Evolutionary conservation across 805 yeast species (phyloP).

Genomic region (Hanseniaspora lindneri): DNA sequence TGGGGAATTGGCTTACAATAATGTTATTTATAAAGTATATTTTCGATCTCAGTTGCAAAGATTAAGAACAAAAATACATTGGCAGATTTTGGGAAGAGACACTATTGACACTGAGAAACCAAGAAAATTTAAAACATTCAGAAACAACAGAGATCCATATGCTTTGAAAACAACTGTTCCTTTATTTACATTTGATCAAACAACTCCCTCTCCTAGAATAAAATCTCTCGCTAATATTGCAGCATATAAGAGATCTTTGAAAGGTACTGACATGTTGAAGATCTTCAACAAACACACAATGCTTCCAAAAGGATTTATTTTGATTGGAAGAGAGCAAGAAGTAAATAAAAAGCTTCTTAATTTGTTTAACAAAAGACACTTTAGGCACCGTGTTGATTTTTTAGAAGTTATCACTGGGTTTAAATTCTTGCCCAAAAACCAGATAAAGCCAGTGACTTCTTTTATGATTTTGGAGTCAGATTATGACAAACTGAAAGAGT

Average conservation of each 20-base stretch:
- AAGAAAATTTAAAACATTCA: slow-evolving; percentile 17
- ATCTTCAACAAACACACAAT: slow-evolving; percentile 17
- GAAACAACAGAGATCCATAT: background rate
- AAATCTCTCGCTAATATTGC: slow-evolving; percentile 19
- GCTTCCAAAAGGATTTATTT: slow-evolving; percentile 21
- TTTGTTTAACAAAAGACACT: slow-evolving; percentile 1
- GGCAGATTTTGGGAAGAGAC: slow-evolving; percentile 24
- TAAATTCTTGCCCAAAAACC: slow-evolving; percentile 24
- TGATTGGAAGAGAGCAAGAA: slow-evolving; percentile 13
- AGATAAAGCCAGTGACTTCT: slow-evolving; percentile 21
- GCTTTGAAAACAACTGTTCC: slow-evolving; percentile 15
- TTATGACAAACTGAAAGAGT: slow-evolving; percentile 6
- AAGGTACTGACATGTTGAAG: slow-evolving; percentile 20
- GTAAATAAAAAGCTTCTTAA: slow-evolving; percentile 16
- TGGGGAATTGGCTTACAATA: slow-evolving; percentile 13
- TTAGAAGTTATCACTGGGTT: slow-evolving; percentile 25
- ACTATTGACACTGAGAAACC: slow-evolving; percentile 10
- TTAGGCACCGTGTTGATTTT: slow-evolving; percentile 16
- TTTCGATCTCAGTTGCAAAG: slow-evolving; percentile 19
- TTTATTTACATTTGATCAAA: slow-evolving; percentile 23
- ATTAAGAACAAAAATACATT: slow-evolving; percentile 23
- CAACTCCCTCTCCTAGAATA: slow-evolving; percentile 19
- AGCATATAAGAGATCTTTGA: slow-evolving; percentile 19
- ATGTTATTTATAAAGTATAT: background rate
- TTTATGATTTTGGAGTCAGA: slow-evolving; percentile 19